Conservation (phyloP, 352 stramenopile genomes). For the Phytophthora meadii region DNA sequence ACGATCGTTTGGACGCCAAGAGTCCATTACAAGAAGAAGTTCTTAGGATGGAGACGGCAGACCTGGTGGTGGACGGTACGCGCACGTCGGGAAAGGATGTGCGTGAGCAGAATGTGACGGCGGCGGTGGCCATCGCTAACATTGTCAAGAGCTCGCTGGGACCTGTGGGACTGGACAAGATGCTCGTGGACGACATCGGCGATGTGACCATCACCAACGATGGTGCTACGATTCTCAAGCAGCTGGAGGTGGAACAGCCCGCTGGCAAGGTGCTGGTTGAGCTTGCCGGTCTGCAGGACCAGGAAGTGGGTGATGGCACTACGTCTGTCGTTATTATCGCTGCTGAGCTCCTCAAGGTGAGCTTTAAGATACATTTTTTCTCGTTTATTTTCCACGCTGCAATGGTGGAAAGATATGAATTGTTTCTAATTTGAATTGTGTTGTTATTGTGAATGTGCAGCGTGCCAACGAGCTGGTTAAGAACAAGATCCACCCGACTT, state of each 20-base stretch:
- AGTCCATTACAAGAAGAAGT: conserved; percentile 16
- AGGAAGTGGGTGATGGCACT: conserved; percentile 99
- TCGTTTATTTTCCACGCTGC: neutral
- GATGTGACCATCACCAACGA: conserved; percentile 99
- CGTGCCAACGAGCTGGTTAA: conserved; percentile 97
- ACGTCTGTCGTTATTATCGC: conserved; percentile 99
- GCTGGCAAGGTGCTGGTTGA: conserved; percentile 99
- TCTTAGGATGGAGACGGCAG: conserved; percentile 64
- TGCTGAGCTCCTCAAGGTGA: conserved; percentile 95
- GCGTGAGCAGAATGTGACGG: conserved; percentile 96
- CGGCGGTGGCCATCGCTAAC: conserved; percentile 98
- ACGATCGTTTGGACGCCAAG: conserved; percentile 43
- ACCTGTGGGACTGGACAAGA: conserved; percentile 99
- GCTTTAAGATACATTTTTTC: conserved; percentile 25
- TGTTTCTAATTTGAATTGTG: neutral
- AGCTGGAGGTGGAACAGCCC: conserved; percentile 99
- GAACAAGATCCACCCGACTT: conserved; percentile 99
- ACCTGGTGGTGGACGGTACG: conserved; percentile 92
- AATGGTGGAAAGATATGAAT: neutral
- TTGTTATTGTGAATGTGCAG: conserved; percentile 45
- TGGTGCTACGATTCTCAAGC: conserved; percentile 99
- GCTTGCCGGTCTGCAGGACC: conserved; percentile 98
- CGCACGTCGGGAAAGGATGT: conserved; percentile 94
- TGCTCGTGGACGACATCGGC: conserved; percentile 98
- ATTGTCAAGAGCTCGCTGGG: conserved; percentile 99